Conservation (phyloP, 73 alveolate species). For the Paramecium sexaurelia region DNA sequence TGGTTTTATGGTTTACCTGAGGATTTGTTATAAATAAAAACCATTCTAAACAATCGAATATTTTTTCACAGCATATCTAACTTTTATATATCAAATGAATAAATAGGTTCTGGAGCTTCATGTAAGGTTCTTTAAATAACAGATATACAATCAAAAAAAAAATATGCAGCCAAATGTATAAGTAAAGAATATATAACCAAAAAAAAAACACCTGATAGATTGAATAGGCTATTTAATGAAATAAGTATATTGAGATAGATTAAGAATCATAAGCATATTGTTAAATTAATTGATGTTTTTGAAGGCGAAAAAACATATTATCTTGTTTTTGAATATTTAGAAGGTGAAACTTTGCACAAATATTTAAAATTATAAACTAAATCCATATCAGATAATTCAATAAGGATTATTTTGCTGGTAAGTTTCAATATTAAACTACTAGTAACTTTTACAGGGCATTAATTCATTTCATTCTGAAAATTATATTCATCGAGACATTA, state of each 20-base stretch:
- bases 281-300: not conserved
- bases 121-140: conserved; percentile 1
- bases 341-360: conserved; percentile 20
- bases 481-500: conserved; percentile 86
- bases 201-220: conserved; percentile 39
- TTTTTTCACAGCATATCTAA: not conserved
- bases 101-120: conserved; percentile 53
- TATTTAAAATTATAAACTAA: not conserved
- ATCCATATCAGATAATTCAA: not conserved
- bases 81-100: not conserved
- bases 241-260: not conserved
- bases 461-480: not conserved
- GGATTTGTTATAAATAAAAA: not conserved
- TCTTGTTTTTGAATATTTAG: conserved; percentile 26
- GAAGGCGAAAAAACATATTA: conserved; percentile 27
- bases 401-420: not conserved
- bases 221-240: conserved; percentile 26
- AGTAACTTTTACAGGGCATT: conserved; percentile 28
- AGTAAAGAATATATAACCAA: conserved; percentile 18
- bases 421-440: not conserved
- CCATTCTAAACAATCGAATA: not conserved
- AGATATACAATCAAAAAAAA: not conserved
- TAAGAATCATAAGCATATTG: not conserved
- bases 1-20: not conserved
- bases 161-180: conserved; percentile 52